A percentile compares a stretch with the other conserved stretches of the same genome.
Evolutionary conservation across 306 rosid species (phyloP).

Genomic region (Amphicarpaea edgeworthii): DNA sequence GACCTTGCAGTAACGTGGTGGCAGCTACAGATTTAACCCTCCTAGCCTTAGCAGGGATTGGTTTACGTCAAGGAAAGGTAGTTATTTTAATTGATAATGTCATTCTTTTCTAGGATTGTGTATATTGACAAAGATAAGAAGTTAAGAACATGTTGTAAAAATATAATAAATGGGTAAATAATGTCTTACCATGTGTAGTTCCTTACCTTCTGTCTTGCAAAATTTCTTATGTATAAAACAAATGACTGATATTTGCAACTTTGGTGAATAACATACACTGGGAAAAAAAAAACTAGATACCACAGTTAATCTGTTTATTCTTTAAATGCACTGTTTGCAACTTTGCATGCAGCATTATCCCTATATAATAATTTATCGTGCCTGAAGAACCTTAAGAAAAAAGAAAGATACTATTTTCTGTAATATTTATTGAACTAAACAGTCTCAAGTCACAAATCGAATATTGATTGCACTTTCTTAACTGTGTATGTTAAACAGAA

Average conservation of each 20-base stretch:
- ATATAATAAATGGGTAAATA: conserved; percentile 11
- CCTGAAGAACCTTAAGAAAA: conserved; percentile 23
- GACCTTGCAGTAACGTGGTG: conserved; percentile 86
- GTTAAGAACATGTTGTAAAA: conserved; percentile 14
- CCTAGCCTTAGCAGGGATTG: conserved; percentile 93
- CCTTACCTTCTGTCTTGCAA: conserved; percentile 5
- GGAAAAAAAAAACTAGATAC: not conserved
- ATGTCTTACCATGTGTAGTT: conserved; percentile 22
- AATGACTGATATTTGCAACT: conserved; percentile 27
- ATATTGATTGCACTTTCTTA: conserved; percentile 2
- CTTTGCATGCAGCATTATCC: conserved; percentile 3
- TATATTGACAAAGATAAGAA: conserved; percentile 8
- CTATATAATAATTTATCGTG: conserved; percentile 24
- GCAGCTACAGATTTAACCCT: conserved; percentile 96
- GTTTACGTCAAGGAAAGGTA: conserved; percentile 88
- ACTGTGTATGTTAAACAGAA: conserved; percentile 60
- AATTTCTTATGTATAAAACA: conserved; percentile 15
- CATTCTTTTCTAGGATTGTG: conserved; percentile 5
- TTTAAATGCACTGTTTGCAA: conserved; percentile 16
- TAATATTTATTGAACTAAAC: conserved; percentile 15
- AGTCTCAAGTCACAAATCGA: conserved; percentile 28
- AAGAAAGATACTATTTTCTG: conserved; percentile 5
- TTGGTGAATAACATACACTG: not conserved
- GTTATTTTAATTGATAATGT: conserved; percentile 37
- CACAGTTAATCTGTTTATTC: conserved; percentile 14